phyloP scores from a whole-genome alignment of 805 yeast genomes.

The Lipomyces orientalis region DNA sequence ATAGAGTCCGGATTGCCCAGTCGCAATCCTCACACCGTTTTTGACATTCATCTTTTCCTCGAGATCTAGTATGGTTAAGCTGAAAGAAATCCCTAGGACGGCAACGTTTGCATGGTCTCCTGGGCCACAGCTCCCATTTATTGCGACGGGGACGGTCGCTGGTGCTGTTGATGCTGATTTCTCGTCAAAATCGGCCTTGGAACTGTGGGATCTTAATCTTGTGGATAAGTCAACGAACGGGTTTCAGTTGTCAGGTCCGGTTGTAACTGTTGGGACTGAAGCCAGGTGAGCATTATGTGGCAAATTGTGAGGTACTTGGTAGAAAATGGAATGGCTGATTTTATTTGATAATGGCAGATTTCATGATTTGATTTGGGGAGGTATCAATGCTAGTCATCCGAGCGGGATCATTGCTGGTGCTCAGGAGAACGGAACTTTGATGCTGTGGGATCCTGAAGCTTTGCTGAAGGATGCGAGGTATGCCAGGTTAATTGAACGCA shows the following conservation, averaged over 20 bases:
- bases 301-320: background rate
- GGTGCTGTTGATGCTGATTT: constrained; percentile 93
- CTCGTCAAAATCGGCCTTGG: constrained; percentile 76
- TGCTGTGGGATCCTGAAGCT: constrained; percentile 72
- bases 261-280: constrained; percentile 55
- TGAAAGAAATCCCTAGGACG: constrained; percentile 80
- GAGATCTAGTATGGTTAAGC: constrained; percentile 36
- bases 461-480: constrained; percentile 40
- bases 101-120: constrained; percentile 98
- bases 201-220: constrained; percentile 70
- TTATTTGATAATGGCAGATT: constrained; percentile 50
- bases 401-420: constrained; percentile 81
- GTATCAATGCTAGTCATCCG: constrained; percentile 55
- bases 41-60: background rate
- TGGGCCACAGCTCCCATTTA: constrained; percentile 64
- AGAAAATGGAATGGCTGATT: background rate
- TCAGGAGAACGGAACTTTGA: constrained; percentile 78
- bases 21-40: background rate
- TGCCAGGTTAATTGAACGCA: background rate
- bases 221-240: constrained; percentile 44
- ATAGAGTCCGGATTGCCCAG: background rate
- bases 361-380: constrained; percentile 85
- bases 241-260: constrained; percentile 47
- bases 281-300: constrained; percentile 48
- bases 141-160: constrained; percentile 94